phyloP scores from a whole-genome alignment of 495 filamentous ascomycete genomes.

The Peziza echinospora region DNA sequence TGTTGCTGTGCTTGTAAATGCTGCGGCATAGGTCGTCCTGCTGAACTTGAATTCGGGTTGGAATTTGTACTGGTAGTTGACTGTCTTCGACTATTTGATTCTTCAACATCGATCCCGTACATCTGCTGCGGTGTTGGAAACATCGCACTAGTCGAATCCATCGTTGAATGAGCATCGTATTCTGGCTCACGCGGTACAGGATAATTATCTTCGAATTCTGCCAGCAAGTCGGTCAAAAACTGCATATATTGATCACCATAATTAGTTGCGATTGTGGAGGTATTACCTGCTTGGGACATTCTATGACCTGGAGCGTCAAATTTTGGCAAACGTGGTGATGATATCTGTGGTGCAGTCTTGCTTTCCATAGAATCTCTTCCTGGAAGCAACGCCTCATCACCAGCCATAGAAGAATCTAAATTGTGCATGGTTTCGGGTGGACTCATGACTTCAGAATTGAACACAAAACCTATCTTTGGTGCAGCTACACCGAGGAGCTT shows the following conservation, averaged over 20 bases:
- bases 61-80: too few relatives aligned
- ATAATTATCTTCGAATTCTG: background rate
- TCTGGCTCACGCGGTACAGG: background rate
- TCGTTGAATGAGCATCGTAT: background rate
- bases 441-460: background rate
- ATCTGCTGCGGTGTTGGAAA: background rate
- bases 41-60: too few relatives aligned
- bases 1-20: background rate
- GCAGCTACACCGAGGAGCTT: conserved; percentile 27
- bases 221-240: background rate
- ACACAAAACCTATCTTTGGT: conserved; percentile 19
- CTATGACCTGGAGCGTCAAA: background rate
- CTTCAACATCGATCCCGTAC: background rate
- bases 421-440: background rate
- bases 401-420: too few relatives aligned
- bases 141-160: background rate
- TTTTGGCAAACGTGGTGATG: background rate
- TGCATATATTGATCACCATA: background rate
- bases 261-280: background rate
- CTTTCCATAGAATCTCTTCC: too few relatives aligned
- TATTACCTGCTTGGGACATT: background rate
- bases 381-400: too few relatives aligned
- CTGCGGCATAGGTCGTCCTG: too few relatives aligned
- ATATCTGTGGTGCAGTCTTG: too few relatives aligned
- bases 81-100: background rate